Evolutionary conservation across 2,329 filamentous ascomycete species (phyloP).

Genomic region (Cytospora piceae): DNA sequence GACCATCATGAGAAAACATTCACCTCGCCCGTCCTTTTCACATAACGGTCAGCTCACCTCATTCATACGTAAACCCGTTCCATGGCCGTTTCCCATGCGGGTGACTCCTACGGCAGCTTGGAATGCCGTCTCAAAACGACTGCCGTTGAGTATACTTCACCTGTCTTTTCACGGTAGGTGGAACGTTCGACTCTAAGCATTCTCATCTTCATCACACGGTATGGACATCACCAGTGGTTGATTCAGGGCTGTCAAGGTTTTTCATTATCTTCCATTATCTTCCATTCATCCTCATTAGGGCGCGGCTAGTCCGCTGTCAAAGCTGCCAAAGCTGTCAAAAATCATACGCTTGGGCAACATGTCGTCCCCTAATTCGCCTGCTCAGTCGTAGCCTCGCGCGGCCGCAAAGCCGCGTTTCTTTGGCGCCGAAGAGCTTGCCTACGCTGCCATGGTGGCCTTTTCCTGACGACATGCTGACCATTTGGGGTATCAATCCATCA

Average conservation of each 20-base stretch:
- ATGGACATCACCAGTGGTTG: not conserved
- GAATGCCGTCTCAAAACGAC: not conserved
- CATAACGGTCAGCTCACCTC: not conserved
- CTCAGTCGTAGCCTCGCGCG: not conserved
- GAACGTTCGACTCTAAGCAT: not conserved
- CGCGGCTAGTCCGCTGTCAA: slow-evolving; percentile 2
- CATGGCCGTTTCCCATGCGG: not conserved
- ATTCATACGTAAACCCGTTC: not conserved
- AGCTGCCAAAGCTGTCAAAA: slow-evolving; percentile 11
- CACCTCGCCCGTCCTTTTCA: not conserved
- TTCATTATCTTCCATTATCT: not conserved
- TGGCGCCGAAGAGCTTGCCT: slow-evolving; percentile 6
- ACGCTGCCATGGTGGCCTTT: slow-evolving; percentile 9
- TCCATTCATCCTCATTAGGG: not conserved
- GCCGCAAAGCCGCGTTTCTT: slow-evolving; percentile 1
- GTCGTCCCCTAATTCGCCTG: not conserved
- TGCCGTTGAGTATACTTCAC: not conserved
- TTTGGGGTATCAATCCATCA: slow-evolving; percentile 8
- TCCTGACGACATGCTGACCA: slow-evolving; percentile 13
- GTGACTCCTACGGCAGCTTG: not conserved
- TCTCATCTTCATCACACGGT: not conserved
- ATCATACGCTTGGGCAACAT: not conserved
- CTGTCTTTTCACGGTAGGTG: not conserved
- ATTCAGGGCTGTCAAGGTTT: not conserved
- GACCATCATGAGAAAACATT: no score